Percentiles rank a stretch among this genome's conserved stretches.
phyloP scores from a whole-genome alignment of 106 monocot species.

The Acorus calamus region DNA sequence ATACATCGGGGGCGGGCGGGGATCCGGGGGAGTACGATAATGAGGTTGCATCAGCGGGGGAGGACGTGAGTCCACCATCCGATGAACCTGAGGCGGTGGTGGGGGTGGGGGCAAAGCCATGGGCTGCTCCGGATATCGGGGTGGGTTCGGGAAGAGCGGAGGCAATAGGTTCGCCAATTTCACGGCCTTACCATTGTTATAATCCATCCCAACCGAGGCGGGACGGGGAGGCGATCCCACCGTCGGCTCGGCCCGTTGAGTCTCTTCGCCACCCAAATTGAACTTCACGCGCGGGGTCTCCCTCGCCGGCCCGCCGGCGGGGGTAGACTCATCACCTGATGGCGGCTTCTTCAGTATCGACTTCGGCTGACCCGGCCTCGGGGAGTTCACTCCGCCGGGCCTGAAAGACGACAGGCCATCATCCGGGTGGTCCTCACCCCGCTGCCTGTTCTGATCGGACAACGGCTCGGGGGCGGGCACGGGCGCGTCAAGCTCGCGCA shows the following conservation, averaged over 20 bases:
- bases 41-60: no score
- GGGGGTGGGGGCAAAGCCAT: neutral
- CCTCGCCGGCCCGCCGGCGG: conserved; percentile 2
- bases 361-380: conserved; percentile 18
- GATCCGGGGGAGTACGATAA: no score
- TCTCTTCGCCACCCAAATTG: conserved; percentile 24
- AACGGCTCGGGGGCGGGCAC: neutral
- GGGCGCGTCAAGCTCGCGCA: conserved; percentile 32
- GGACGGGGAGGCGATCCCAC: neutral
- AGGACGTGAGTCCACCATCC: no score
- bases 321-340: conserved; percentile 18
- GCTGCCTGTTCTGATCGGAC: neutral
- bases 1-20: neutral
- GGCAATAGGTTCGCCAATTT: neutral
- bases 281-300: conserved; percentile 53
- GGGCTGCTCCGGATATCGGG: neutral
- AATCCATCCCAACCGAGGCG: neutral
- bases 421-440: neutral
- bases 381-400: no score
- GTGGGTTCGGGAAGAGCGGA: neutral
- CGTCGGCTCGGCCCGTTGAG: conserved; percentile 1
- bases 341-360: conserved; percentile 51
- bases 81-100: neutral
- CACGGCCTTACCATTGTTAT: neutral
- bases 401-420: neutral